Conservation (phyloP, 2,329 filamentous ascomycete genomes). For the Aspergillus costaricaensis region DNA sequence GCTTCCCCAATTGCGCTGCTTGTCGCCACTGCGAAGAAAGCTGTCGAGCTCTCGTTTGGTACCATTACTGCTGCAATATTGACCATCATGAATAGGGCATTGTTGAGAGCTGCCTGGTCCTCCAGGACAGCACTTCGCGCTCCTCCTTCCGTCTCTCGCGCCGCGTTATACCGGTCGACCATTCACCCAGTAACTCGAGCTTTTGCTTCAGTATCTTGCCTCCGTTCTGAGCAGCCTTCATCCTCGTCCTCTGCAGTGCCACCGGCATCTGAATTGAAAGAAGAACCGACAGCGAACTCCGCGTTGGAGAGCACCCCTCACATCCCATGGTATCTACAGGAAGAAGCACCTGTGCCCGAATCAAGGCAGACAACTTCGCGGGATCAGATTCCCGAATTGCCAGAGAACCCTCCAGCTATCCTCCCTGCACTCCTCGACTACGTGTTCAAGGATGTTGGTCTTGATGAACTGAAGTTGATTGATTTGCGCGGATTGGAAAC, state of each 20-base stretch:
- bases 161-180: slow-evolving; percentile 25
- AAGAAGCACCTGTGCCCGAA: slow-evolving; percentile 52
- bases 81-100: slow-evolving; percentile 33
- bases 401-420: slow-evolving; percentile 69
- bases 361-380: slow-evolving; percentile 51
- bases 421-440: slow-evolving; percentile 73
- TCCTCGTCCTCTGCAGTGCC: slow-evolving; percentile 10
- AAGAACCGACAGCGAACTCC: slow-evolving; percentile 2
- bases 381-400: slow-evolving; percentile 64
- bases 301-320: slow-evolving; percentile 22
- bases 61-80: not conserved
- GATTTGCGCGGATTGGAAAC: slow-evolving; percentile 85
- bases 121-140: slow-evolving; percentile 33
- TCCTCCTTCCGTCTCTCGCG: slow-evolving; percentile 27
- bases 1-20: not conserved
- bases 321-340: slow-evolving; percentile 80
- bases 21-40: slow-evolving; percentile 2
- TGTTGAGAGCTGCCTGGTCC: slow-evolving; percentile 34
- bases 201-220: slow-evolving; percentile 27
- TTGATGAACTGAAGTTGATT: slow-evolving; percentile 77
- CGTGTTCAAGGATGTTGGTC: slow-evolving; percentile 78
- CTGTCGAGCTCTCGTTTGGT: not conserved
- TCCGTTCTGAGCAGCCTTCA: slow-evolving; percentile 29
- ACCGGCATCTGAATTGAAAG: slow-evolving; percentile 9
- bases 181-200: slow-evolving; percentile 15